These are phyloP conservation scores for Cordyceps tenuipes DNA, from an alignment of 2,329 filamentous ascomycete genomes.

Conservation along the genomic window DNA sequence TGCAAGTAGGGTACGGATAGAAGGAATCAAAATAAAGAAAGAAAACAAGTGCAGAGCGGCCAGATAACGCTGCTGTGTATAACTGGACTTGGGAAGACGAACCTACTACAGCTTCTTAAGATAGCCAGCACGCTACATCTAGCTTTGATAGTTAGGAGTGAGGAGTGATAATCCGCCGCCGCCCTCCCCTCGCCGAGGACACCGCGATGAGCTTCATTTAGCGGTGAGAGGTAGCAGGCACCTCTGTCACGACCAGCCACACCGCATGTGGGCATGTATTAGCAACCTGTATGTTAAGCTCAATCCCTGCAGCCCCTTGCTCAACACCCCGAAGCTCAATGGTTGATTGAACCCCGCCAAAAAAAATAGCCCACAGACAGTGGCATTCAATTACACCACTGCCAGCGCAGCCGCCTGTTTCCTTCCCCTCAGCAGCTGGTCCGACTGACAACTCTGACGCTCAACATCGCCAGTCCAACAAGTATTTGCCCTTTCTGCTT, in stretches of 20 bases:
- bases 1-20: too few relatives aligned
- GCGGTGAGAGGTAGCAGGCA: conserved; percentile 19
- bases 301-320: conserved; percentile 10
- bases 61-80: neutral
- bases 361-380: conserved; percentile 13
- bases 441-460: conserved; percentile 16
- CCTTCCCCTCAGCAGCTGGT: conserved; percentile 17
- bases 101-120: too few relatives aligned
- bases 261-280: conserved; percentile 8
- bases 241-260: neutral
- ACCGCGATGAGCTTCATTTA: conserved; percentile 12
- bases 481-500: conserved; percentile 17
- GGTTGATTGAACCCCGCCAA: conserved; percentile 21
- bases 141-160: neutral
- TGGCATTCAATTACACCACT: conserved; percentile 27
- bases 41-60: neutral
- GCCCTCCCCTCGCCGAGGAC: neutral
- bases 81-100: neutral
- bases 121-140: neutral
- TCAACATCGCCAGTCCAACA: conserved; percentile 17
- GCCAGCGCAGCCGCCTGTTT: conserved; percentile 19
- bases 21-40: neutral
- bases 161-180: neutral
- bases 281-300: conserved; percentile 4
- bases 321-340: conserved; percentile 13